Base-by-base conservation (phyloP, 495 filamentous ascomycete species). In the Platismatia glauca region DNA sequence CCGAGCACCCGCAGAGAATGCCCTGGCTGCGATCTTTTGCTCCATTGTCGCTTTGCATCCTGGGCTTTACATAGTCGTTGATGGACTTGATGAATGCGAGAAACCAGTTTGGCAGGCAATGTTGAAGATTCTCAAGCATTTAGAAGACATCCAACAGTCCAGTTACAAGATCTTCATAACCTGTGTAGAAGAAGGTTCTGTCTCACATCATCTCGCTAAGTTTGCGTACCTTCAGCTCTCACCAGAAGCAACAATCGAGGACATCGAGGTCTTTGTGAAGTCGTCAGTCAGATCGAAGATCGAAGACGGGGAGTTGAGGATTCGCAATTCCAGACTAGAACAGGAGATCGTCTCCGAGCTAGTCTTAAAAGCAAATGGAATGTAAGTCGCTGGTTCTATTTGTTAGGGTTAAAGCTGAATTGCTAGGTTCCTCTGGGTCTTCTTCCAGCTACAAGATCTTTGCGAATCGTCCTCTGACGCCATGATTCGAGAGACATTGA, bases 401-500 rank as follows among this genome's bases (percentile, higher is more conserved):
- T 43, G 13, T 13, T 2, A 9, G 11, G 34, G 15, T 33, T 22
- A 4, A 9, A 16, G 38, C 53, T 65, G 8, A 65, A 18, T 2
- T 22, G 1, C 16, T 18, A 70, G 69, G 69, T 72, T 72, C 43
- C 60, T 72, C 20, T 72, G 70, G 70, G 67, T 72, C 20, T 60
- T 57, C 35, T 70, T 72, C 53, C 70, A 72, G 41, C 59, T 72
- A 8, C 31, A 61, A 18, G 70, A 72, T 16, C 59, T 72, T 22
- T 72, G 70, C 43, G 69, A 72, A n/a, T 64, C 67, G 27, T 39
- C 60, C 13, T 64, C 70, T 0, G 70, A 72, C 44, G 33, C 38
- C 0, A 22, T 22, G 12, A 64, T 71, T 58, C 44, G 65, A 7
- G 18, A 66, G 11, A 62, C 58, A 16, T 58, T 72, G n/a, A 27